A percentile compares a stretch with the other conserved stretches of the same genome.
These are phyloP conservation scores for Saccharomycopsis oosterbeekiorum DNA, from an alignment of 805 yeast genomes.

Conservation along the genomic window DNA sequence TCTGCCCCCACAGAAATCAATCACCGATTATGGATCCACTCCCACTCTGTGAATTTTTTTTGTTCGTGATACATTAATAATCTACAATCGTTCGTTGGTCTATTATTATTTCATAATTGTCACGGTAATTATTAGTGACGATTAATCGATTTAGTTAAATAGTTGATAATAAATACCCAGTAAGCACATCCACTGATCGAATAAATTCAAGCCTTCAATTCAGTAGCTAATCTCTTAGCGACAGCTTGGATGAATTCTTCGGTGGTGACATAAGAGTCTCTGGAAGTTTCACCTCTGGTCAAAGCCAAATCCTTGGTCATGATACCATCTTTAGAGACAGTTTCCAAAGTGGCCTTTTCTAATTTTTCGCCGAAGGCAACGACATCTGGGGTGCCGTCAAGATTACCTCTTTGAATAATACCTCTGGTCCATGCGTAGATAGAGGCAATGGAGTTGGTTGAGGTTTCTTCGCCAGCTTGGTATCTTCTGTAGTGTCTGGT, in stretches of 20 bases:
- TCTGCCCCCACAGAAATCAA: too few species aligned
- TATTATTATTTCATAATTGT: too few species aligned
- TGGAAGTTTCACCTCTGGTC: slow-evolving; percentile 52
- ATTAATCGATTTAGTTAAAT: too few species aligned
- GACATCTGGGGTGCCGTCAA: slow-evolving; percentile 64
- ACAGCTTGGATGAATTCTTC: slow-evolving; percentile 73
- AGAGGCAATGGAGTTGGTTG: slow-evolving; percentile 78
- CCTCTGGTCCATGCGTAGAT: slow-evolving; percentile 87
- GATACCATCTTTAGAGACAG: slow-evolving; percentile 63
- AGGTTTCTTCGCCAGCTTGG: slow-evolving; percentile 74
- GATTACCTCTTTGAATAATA: slow-evolving; percentile 67
- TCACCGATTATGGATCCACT: too few species aligned
- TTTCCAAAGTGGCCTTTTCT: slow-evolving; percentile 60
- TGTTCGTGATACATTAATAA: too few species aligned
- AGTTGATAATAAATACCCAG: too few species aligned
- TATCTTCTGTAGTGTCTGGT: slow-evolving; percentile 79
- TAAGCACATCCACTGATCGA: too few species aligned
- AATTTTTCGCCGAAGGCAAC: slow-evolving; percentile 54
- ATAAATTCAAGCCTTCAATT: neutral
- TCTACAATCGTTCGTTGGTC: too few species aligned
- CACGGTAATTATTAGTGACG: too few species aligned
- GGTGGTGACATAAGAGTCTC: slow-evolving; percentile 60
- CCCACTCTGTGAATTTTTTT: too few species aligned
- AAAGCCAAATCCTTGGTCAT: slow-evolving; percentile 81
- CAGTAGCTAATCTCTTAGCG: slow-evolving; percentile 38